Base-by-base conservation (phyloP, 2,329 filamentous ascomycete genomes). In the Sporothrix sp. region DNA sequence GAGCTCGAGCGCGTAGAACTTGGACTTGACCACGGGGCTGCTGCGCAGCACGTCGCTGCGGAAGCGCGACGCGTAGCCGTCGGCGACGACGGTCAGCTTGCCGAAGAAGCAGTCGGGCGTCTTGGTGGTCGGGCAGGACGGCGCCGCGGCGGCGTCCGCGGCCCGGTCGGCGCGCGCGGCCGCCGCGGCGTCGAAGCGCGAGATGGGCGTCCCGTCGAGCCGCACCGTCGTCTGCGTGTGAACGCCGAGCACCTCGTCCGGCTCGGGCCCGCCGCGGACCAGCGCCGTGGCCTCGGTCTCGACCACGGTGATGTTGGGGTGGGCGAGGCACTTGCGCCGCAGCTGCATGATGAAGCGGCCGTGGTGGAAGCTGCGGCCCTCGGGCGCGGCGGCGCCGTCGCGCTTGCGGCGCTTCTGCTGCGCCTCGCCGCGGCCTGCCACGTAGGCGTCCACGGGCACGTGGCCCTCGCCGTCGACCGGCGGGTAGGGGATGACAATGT, bases 41-140 rank as follows among this genome's bases (percentile, higher is more conserved):
- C 78, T 75, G 25, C 72, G 70, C 52, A 90, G 79, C 62, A 87
- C 81, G 56, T 85, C 75, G 66, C 91, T 91, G 58, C 93, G 82
- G 71, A 97, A 96, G 62, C 85, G 90, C 62, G 87, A 95, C 52
- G 81, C 82, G 66, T 97, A 98, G 55, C 93, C 93, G 68, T 98
- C 91, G 45, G 88, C 87, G 36, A 93, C 78, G 57, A 98, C 81
- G 20, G 91, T 98, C 55, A 98, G 72, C 56, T 85, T 76, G 52
- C 83, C 93, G 62, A 97, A 96, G 71, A 87, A 98, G 68, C 76
- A 84, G 65, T 95, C 89, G 52, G 67, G 58, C 52, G 71, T 68
- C 65, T 81, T 82, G 33, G 32, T 58, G 21, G 48, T 33, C 16
- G 38, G 30, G 8, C 28, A 32, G 1, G 37, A 25, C 14, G 37